Conservation (phyloP, 768 basidiomycete species). For the Heimioporus sp. region DNA sequence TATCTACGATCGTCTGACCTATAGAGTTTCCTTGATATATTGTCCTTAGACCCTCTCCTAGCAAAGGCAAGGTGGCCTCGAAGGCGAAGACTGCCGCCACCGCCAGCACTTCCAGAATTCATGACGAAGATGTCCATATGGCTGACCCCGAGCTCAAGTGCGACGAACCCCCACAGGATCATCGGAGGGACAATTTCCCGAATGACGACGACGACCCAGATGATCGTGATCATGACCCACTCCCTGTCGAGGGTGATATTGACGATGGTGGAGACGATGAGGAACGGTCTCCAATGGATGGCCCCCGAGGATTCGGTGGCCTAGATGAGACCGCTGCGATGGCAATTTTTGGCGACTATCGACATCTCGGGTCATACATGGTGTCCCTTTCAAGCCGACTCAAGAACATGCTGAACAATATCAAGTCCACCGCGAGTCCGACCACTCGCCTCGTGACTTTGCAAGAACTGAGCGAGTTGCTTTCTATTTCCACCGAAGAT, state of each 20-base stretch:
- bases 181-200: slow-evolving; percentile 42
- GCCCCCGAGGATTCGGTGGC: slow-evolving; percentile 42
- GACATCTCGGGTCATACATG: slow-evolving; percentile 91
- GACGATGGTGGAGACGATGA: slow-evolving; percentile 42
- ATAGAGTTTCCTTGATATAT: slow-evolving; percentile 11
- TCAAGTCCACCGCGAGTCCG: slow-evolving; percentile 81
- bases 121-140: slow-evolving; percentile 79
- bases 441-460: slow-evolving; percentile 85
- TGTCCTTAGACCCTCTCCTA: slow-evolving; percentile 41
- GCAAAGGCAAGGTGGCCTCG: slow-evolving; percentile 58
- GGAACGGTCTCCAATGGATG: slow-evolving; percentile 35
- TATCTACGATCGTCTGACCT: slow-evolving; percentile 25
- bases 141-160: slow-evolving; percentile 59
- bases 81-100: slow-evolving; percentile 57
- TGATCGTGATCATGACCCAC: slow-evolving; percentile 48
- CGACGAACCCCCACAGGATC: slow-evolving; percentile 43
- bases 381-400: slow-evolving; percentile 82
- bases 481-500: slow-evolving; percentile 97
- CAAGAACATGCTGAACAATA: slow-evolving; percentile 87
- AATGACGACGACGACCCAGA: slow-evolving; percentile 42
- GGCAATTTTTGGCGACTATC: slow-evolving; percentile 85
- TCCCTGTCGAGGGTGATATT: slow-evolving; percentile 46
- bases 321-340: slow-evolving; percentile 71
- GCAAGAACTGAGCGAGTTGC: slow-evolving; percentile 91
- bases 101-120: slow-evolving; percentile 61